A percentile compares a stretch with the other conserved stretches of the same genome.
phyloP scores from a whole-genome alignment of 2,329 filamentous ascomycete species.

The Alternaria hordeiaustralica region DNA sequence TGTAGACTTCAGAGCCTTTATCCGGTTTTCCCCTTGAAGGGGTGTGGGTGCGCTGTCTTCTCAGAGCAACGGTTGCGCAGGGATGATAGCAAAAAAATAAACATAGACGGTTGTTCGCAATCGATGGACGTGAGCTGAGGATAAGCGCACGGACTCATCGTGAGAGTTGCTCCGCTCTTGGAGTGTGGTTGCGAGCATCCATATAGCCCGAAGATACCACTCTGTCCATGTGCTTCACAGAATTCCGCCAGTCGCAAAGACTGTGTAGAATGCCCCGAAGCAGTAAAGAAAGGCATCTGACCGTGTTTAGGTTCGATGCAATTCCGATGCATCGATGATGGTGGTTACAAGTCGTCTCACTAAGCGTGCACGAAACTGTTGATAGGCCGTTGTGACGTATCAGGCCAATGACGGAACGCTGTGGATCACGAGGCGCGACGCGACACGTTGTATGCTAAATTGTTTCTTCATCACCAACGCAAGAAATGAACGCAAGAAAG shows the following conservation, averaged over 20 bases:
- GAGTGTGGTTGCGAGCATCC: background rate
- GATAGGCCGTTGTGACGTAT: background rate
- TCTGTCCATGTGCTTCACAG: background rate
- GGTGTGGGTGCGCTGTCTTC: background rate
- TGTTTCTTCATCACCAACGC: background rate
- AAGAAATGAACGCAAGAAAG: background rate
- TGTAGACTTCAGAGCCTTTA: background rate
- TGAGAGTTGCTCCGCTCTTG: background rate
- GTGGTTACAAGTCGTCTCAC: slow-evolving; percentile 10
- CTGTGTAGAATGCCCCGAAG: background rate
- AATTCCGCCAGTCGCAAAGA: background rate
- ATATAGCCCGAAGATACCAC: background rate
- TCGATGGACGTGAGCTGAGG: background rate
- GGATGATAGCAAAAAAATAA: background rate
- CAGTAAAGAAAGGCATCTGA: no score
- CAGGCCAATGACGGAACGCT: background rate
- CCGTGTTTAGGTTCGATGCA: background rate
- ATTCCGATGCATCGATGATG: background rate
- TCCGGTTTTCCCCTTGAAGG: background rate
- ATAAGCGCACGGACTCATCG: background rate
- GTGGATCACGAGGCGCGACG: background rate
- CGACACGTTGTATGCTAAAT: slow-evolving; percentile 1
- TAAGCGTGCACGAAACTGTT: slow-evolving; percentile 9
- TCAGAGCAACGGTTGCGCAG: background rate
- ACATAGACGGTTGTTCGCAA: background rate